Evolutionary conservation across 768 basidiomycete genomes (phyloP).

Genomic region (Termitomyces sp.): DNA sequence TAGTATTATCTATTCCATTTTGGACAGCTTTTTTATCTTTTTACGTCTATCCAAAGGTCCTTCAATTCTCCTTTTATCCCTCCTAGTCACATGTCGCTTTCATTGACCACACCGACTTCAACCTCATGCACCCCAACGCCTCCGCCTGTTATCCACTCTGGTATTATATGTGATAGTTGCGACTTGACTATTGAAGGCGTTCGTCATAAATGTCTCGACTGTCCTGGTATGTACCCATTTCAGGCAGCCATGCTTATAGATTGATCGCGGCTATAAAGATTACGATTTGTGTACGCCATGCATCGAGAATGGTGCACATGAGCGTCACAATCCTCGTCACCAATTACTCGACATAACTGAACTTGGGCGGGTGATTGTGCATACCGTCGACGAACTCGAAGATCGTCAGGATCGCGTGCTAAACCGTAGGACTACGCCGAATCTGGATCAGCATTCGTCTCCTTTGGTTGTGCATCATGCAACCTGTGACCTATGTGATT

Average conservation of each 20-base stretch:
- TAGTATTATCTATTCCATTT: background rate
- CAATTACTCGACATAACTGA: slow-evolving; percentile 66
- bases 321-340: slow-evolving; percentile 56
- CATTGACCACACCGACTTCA: background rate
- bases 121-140: slow-evolving; percentile 7
- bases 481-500: slow-evolving; percentile 74
- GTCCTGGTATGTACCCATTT: slow-evolving; percentile 41
- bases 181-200: slow-evolving; percentile 49
- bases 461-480: slow-evolving; percentile 49
- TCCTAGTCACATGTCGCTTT: background rate
- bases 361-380: slow-evolving; percentile 61
- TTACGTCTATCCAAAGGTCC: background rate
- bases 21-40: background rate
- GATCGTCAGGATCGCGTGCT: slow-evolving; percentile 18
- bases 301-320: slow-evolving; percentile 40
- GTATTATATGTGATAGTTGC: slow-evolving; percentile 67
- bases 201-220: slow-evolving; percentile 79
- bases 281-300: slow-evolving; percentile 69
- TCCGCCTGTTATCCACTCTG: slow-evolving; percentile 42
- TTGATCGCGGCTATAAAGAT: slow-evolving; percentile 32
- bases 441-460: slow-evolving; percentile 4
- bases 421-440: background rate
- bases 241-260: background rate
- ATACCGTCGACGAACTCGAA: slow-evolving; percentile 46
- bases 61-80: background rate